Percentiles rank a stretch among this genome's conserved stretches.
phyloP scores from a whole-genome alignment of 2,329 filamentous ascomycete genomes.

The Fusarium sp. region DNA sequence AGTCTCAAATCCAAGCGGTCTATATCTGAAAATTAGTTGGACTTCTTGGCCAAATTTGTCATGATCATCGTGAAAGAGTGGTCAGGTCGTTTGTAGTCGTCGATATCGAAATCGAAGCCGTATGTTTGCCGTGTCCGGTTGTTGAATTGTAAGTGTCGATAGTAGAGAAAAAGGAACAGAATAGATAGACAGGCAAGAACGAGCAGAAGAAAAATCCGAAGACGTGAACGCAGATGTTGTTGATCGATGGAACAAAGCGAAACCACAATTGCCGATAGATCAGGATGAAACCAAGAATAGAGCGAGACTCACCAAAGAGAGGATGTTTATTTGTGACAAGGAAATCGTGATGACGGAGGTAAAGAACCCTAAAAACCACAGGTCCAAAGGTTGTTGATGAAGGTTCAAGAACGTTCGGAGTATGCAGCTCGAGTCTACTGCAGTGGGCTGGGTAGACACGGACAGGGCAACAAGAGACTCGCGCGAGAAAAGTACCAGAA shows the following conservation, averaged over 20 bases:
- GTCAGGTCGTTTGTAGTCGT: neutral
- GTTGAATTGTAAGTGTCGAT: neutral
- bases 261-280: conserved; percentile 1
- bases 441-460: conserved; percentile 48
- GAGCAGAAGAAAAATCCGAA: neutral
- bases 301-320: conserved; percentile 41
- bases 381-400: conserved; percentile 33
- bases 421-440: conserved; percentile 43
- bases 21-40: conserved; percentile 17
- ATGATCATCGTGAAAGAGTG: neutral
- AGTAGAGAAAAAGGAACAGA: neutral
- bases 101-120: neutral
- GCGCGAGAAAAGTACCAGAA: conserved; percentile 52
- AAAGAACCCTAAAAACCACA: conserved; percentile 32
- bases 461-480: conserved; percentile 46
- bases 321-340: conserved; percentile 16
- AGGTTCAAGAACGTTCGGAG: conserved; percentile 27
- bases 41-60: neutral
- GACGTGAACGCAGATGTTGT: conserved; percentile 2
- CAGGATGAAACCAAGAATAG: neutral
- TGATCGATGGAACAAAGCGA: neutral
- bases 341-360: conserved; percentile 20
- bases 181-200: neutral
- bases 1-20: conserved; percentile 25
- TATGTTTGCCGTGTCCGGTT: neutral